Conservation (phyloP, 345 rosid genomes). For the Gossypium herbaceum region DNA sequence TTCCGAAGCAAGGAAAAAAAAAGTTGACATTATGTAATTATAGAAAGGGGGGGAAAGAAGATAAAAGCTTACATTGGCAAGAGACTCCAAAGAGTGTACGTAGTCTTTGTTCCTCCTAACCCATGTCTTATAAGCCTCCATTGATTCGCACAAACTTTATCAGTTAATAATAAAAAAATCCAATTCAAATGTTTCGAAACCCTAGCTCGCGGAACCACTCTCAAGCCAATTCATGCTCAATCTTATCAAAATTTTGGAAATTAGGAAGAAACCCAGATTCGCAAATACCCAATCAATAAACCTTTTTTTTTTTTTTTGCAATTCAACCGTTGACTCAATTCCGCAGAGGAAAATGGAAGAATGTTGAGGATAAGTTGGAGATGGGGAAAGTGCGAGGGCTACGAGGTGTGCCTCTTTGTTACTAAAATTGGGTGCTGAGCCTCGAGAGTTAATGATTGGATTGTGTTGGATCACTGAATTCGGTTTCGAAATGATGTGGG, state of each 20-base stretch:
- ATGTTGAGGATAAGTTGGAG: background rate
- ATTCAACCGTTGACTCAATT: background rate
- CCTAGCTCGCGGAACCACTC: constrained; percentile 5
- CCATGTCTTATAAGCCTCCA: constrained; percentile 95
- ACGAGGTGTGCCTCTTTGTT: background rate
- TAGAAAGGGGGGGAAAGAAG: too few species aligned
- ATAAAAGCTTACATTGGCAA: constrained; percentile 69
- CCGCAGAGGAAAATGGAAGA: background rate
- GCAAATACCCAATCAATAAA: background rate
- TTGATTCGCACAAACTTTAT: constrained; percentile 27
- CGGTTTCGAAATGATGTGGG: background rate
- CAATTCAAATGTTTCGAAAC: background rate
- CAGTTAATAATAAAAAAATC: background rate
- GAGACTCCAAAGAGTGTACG: constrained; percentile 87
- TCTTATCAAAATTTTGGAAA: background rate
- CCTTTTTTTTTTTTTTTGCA: background rate
- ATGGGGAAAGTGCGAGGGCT: background rate
- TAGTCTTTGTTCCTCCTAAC: constrained; percentile 83
- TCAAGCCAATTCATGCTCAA: background rate
- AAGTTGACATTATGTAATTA: background rate
- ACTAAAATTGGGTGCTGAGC: background rate
- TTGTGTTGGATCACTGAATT: background rate
- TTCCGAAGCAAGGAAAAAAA: background rate
- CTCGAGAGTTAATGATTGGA: background rate
- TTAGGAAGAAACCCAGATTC: constrained; percentile 16